Evolutionary conservation across 31 red algal genomes (phyloP).

Genomic region (Odonthalia washingtoniensis): DNA sequence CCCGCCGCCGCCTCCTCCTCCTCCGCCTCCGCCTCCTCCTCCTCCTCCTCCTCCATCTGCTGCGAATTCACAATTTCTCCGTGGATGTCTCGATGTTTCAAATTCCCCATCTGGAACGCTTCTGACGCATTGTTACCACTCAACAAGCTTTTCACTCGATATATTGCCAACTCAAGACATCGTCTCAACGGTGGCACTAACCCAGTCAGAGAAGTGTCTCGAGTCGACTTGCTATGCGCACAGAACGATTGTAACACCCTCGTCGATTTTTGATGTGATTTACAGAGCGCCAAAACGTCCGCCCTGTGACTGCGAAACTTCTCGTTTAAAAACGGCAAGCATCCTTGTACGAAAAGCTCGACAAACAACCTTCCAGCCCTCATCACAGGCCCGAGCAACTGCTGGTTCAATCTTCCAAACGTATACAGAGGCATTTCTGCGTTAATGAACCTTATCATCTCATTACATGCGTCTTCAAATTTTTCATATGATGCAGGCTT

Average conservation of each 20-base stretch:
- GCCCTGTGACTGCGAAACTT: constrained; percentile 50
- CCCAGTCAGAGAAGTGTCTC: constrained; percentile 60
- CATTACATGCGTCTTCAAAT: constrained; percentile 33
- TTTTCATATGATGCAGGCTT: constrained; percentile 46
- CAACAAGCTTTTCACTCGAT: constrained; percentile 60
- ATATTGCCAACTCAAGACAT: constrained; percentile 64
- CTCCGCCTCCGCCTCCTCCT: constrained; percentile 39
- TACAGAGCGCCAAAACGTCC: constrained; percentile 60
- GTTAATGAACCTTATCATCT: constrained; percentile 51
- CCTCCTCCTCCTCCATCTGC: constrained; percentile 48
- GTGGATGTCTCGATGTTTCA: constrained; percentile 73
- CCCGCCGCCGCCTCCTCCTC: too few species aligned
- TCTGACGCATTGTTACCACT: constrained; percentile 56
- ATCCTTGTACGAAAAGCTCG: constrained; percentile 60
- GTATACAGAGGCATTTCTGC: constrained; percentile 69
- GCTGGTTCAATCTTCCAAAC: constrained; percentile 58
- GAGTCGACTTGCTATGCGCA: constrained; percentile 72
- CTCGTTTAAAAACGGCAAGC: constrained; percentile 60
- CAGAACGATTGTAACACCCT: constrained; percentile 66
- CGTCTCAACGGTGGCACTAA: constrained; percentile 69
- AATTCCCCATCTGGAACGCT: constrained; percentile 70
- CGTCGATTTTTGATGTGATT: constrained; percentile 67
- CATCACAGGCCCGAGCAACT: constrained; percentile 63
- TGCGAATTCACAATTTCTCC: constrained; percentile 70
- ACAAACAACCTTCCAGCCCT: constrained; percentile 65